Base-by-base conservation (phyloP, 2,329 filamentous ascomycete genomes). In the Epichloe sibirici region DNA sequence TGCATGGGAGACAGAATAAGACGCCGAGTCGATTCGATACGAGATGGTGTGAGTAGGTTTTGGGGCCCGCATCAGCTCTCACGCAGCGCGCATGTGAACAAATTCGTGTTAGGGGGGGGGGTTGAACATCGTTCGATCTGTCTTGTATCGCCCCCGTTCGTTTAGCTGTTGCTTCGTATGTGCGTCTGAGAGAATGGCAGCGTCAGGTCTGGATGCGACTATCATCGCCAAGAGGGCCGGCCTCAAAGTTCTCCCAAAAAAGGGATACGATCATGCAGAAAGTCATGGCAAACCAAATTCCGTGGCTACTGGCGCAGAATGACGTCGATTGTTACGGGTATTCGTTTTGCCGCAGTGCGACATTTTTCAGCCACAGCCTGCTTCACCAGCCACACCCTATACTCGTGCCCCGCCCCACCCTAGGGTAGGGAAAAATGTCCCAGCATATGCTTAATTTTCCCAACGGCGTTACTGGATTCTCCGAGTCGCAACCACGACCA, bases 401-500 rank as follows among this genome's bases (percentile, higher is more conserved):
- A 21, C 17, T 21, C 17, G 17, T 21, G 17, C 17, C 2, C 17
- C 17, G 38, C 47, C 47, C 40, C 47, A 28, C 17, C 17, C 17
- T 21, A 21, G 17, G 17, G 17, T 34, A 42, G 38, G 46, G 37
- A 35, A 39, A 28, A 28, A 31, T 6, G n/a, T 48, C n/a, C 45
- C 17, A 21, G 17, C 17, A 21, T 21, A 21, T 25, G 34, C 15
- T 34, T 17, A 13, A 47, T 47, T 47, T 47, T 17, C 42, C 45
- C 42, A 53, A 47, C 46, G 47, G 51, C 47, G 7, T 52, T 45
- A 34, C 40, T 40, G n/a, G 46, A 49, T 44, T 45, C 23, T 52
- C 48, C 43, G 43, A 50, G 23, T 21, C 34, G 48, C 48, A 44
- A 37, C 48, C 31, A 37, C 48, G 17, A 37, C 31, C 40, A 37